Percentiles rank a stretch among this genome's conserved stretches.
phyloP scores from a whole-genome alignment of 2,329 filamentous ascomycete genomes.

The Arthroderma sp. region DNA sequence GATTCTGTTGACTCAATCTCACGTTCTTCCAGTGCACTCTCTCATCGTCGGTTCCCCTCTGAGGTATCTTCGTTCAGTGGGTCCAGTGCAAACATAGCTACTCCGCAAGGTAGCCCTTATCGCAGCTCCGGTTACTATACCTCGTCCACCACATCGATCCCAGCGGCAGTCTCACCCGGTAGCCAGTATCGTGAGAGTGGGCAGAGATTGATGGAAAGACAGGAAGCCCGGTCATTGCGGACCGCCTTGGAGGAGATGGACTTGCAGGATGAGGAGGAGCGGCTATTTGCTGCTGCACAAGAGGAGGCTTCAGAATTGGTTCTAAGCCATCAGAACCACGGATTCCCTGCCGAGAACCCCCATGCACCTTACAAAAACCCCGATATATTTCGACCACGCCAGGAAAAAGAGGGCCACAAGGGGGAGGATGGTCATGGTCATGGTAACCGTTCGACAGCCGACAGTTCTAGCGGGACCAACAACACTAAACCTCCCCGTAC shows the following conservation, averaged over 20 bases:
- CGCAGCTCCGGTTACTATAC: too few relatives aligned
- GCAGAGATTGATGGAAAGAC: conserved; percentile 43
- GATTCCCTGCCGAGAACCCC: conserved; percentile 36
- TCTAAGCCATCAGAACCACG: conserved; percentile 48
- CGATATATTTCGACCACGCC: conserved; percentile 32
- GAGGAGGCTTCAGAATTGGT: conserved; percentile 52
- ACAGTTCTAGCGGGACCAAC: conserved; percentile 11
- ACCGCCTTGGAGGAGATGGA: conserved; percentile 48
- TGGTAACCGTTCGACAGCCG: conserved; percentile 8
- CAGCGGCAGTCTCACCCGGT: conserved; percentile 23
- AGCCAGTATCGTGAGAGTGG: conserved; percentile 41
- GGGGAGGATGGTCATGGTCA: conserved; percentile 26
- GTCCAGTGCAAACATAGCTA: conserved; percentile 1
- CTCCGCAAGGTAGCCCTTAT: conserved; percentile 1
- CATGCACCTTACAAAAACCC: conserved; percentile 35
- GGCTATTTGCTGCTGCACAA: conserved; percentile 44
- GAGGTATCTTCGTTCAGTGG: conserved; percentile 13
- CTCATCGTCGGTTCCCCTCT: conserved; percentile 25
- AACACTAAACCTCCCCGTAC: not conserved
- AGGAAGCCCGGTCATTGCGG: conserved; percentile 44
- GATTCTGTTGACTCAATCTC: conserved; percentile 16
- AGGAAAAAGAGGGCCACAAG: conserved; percentile 32
- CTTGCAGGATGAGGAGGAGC: conserved; percentile 39
- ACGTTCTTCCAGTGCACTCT: conserved; percentile 29
- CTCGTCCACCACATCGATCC: conserved; percentile 17